Conservation (phyloP, 441 rosid genomes). For the Isatis lusitanica region DNA sequence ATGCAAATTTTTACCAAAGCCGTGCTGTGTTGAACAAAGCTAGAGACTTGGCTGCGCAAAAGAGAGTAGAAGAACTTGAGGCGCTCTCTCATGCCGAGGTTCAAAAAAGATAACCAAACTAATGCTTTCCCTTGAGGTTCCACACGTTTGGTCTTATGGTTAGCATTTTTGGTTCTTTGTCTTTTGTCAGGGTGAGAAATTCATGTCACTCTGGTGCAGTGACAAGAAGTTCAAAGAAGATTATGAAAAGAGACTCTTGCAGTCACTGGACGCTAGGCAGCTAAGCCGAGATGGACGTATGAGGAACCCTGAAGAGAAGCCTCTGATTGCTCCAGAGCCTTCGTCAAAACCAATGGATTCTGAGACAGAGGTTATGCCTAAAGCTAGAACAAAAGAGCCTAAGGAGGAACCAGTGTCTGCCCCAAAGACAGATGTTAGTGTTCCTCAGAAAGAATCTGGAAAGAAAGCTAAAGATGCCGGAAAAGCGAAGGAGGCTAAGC, state of each 20-base stretch:
- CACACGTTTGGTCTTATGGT: conserved; percentile 27
- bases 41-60: conserved; percentile 21
- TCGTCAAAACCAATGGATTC: conserved; percentile 25
- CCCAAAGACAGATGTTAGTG: conserved; percentile 32
- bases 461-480: neutral
- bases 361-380: conserved; percentile 42
- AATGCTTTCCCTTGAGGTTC: conserved; percentile 44
- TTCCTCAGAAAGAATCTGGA: conserved; percentile 37
- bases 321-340: conserved; percentile 39
- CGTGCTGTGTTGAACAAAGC: conserved; percentile 26
- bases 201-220: conserved; percentile 61
- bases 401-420: conserved; percentile 13
- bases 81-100: conserved; percentile 24
- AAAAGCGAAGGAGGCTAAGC: conserved; percentile 40
- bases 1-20: conserved; percentile 17
- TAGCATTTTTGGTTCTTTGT: conserved; percentile 17
- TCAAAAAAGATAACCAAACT: too few species aligned
- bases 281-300: conserved; percentile 82
- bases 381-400: conserved; percentile 41
- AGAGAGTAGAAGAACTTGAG: conserved; percentile 10
- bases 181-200: conserved; percentile 56
- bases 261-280: conserved; percentile 67
- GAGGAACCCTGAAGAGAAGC: conserved; percentile 81
- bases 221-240: conserved; percentile 38
- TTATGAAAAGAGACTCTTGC: conserved; percentile 65